Base-by-base conservation (phyloP, 192 early-diverging fungal genomes). In the Backusella tarrabulga region DNA sequence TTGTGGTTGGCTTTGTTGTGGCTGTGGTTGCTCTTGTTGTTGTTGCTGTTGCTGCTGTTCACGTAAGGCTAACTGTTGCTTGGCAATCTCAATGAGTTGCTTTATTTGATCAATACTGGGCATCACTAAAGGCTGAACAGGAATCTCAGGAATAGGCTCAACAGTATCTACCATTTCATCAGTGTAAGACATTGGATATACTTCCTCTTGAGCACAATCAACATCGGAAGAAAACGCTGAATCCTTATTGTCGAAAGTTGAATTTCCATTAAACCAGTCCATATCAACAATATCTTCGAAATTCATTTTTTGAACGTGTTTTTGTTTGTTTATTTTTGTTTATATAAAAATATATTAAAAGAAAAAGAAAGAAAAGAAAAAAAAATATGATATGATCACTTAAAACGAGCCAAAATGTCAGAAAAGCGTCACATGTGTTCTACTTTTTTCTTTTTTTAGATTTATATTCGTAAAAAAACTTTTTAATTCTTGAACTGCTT, bases 401-500 rank as follows among this genome's bases (percentile, higher is more conserved):
- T 63, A 63, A 56, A 63, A 63, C 56, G 26, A 29, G 35, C 26
- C 15, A 36, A 68, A 35, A 68, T 68, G 29, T 40, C 69, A 71
- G 36, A 71, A 23, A 71, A 21, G 23, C 34, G 69, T 71, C 69
- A 71, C 69, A 71, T 71, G 69, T 26, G 23, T 63, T 63, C 21
- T 63, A 63, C 3, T 29, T 63, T 63, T 60, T 63, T 23, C 26
- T 63, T 63, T 63, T 29, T 63, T 60, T 60, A 44, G 41, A 35
- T 42, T 72, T 72, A 17, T 72, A 72, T 72, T 32, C 32, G 67
- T 68, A n/a, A 68, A 19, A 41, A 70, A 40, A 70, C 12, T 70
- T 23, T 44, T 63, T 63, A 63, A 12, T 83, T 71, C 71, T 79
- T 84, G 77, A 73, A 93, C 71, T 88, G 86, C 82, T 92, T 92